Conservation (phyloP, 1,284 basidiomycete genomes). For the Cutaneotrichosporon sp. region DNA sequence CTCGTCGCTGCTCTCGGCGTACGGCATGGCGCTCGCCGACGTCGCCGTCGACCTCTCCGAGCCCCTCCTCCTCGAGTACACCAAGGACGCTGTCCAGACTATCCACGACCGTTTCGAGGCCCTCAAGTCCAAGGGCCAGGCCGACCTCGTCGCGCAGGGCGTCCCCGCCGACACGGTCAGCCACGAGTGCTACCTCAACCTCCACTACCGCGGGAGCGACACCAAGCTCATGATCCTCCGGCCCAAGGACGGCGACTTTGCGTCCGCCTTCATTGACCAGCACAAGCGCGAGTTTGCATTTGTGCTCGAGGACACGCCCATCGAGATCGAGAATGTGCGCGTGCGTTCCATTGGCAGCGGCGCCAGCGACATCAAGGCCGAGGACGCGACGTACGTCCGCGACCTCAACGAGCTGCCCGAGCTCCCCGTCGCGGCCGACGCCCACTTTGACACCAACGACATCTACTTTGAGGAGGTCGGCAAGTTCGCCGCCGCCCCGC, state of each 20-base stretch:
- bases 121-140: slow-evolving; percentile 49
- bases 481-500: slow-evolving; percentile 65
- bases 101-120: slow-evolving; percentile 67
- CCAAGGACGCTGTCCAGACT: slow-evolving; percentile 66
- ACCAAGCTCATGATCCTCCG: slow-evolving; percentile 77
- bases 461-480: slow-evolving; percentile 26
- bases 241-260: slow-evolving; percentile 70
- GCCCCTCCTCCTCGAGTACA: slow-evolving; percentile 60
- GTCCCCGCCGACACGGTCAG: slow-evolving; percentile 63
- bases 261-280: slow-evolving; percentile 71
- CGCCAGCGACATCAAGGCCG: slow-evolving; percentile 71
- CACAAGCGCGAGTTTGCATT: slow-evolving; percentile 91
- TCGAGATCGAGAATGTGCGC: slow-evolving; percentile 91
- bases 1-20: slow-evolving; percentile 84
- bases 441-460: slow-evolving; percentile 49
- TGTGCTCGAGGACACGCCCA: slow-evolving; percentile 68
- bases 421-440: slow-evolving; percentile 59
- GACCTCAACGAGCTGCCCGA: slow-evolving; percentile 1
- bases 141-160: slow-evolving; percentile 72
- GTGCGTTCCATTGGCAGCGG: slow-evolving; percentile 73
- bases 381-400: slow-evolving; percentile 64
- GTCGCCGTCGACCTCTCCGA: slow-evolving; percentile 50
- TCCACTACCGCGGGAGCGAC: slow-evolving; percentile 80
- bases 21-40: slow-evolving; percentile 85
- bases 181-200: slow-evolving; percentile 81